Evolutionary conservation across 164 flowering plant genomes (phyloP).

Genomic region (Stephania yunnanensis): DNA sequence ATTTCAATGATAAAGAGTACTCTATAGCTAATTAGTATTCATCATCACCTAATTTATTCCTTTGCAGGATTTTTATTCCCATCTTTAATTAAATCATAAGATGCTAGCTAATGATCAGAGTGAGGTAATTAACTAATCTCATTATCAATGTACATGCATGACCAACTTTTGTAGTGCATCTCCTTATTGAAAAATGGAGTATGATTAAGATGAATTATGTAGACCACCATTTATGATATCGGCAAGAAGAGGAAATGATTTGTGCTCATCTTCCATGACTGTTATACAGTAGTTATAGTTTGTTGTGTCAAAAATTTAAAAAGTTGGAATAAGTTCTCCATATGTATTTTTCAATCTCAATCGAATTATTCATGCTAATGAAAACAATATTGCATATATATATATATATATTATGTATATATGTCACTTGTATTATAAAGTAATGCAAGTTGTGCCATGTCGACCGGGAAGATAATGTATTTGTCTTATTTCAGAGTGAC

Average conservation of each 20-base stretch:
- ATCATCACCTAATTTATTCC: not conserved
- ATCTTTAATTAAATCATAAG: not conserved
- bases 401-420: not conserved
- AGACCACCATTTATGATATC: not conserved
- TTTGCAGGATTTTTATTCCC: not conserved
- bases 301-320: not conserved
- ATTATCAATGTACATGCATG: not conserved
- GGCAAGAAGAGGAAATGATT: not conserved
- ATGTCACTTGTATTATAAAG: not conserved
- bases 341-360: not conserved
- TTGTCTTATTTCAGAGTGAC: not conserved
- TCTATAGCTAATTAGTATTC: no score
- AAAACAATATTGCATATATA: not conserved
- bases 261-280: not conserved
- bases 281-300: not conserved
- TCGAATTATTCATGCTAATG: not conserved
- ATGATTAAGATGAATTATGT: not conserved
- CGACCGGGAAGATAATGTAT: not conserved
- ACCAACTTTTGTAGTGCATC: not conserved
- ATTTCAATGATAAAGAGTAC: no score
- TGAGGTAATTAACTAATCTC: not conserved
- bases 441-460: not conserved
- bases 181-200: not conserved
- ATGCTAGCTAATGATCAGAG: not conserved
- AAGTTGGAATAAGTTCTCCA: not conserved